phyloP scores from a whole-genome alignment of 352 stramenopile species.

The Phytophthora pini region DNA sequence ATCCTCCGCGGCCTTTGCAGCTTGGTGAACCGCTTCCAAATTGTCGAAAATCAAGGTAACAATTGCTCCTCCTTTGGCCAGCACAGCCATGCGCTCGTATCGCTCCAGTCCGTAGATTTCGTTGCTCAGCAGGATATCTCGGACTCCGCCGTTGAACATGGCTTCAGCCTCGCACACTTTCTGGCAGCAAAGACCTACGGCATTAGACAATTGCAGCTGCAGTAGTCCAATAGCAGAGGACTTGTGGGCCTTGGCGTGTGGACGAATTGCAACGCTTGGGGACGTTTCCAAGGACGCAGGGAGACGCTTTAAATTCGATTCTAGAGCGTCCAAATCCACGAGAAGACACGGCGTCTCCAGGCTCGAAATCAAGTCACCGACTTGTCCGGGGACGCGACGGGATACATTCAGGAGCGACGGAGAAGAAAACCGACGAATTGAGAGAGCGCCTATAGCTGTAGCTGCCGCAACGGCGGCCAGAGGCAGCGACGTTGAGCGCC shows the following conservation, averaged over 20 bases:
- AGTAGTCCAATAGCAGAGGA: slow-evolving; percentile 52
- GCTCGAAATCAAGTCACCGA: slow-evolving; percentile 45
- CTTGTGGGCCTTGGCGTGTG: slow-evolving; percentile 83
- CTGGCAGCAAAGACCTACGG: slow-evolving; percentile 68
- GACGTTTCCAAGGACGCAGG: slow-evolving; percentile 38
- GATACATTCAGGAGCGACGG: slow-evolving; percentile 9
- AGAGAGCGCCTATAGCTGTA: slow-evolving; percentile 15
- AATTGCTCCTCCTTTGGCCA: slow-evolving; percentile 42
- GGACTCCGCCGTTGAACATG: slow-evolving; percentile 66
- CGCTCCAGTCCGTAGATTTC: slow-evolving; percentile 55
- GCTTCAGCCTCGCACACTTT: slow-evolving; percentile 77
- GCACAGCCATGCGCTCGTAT: slow-evolving; percentile 58
- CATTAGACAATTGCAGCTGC: slow-evolving; percentile 54
- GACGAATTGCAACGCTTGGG: slow-evolving; percentile 53
- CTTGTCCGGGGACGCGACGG: slow-evolving; percentile 27
- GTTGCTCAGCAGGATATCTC: slow-evolving; percentile 74
- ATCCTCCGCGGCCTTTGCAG: slow-evolving; percentile 34
- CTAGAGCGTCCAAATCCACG: slow-evolving; percentile 70
- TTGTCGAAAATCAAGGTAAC: slow-evolving; percentile 75
- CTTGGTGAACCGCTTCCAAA: slow-evolving; percentile 47
- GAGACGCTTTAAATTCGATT: slow-evolving; percentile 55
- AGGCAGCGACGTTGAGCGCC: slow-evolving; percentile 21
- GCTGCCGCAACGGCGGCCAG: slow-evolving; percentile 12
- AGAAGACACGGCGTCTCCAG: slow-evolving; percentile 74
- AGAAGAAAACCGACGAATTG: slow-evolving; percentile 13